Conservation (phyloP, 345 rosid species). For the Moricandia arvensis region DNA sequence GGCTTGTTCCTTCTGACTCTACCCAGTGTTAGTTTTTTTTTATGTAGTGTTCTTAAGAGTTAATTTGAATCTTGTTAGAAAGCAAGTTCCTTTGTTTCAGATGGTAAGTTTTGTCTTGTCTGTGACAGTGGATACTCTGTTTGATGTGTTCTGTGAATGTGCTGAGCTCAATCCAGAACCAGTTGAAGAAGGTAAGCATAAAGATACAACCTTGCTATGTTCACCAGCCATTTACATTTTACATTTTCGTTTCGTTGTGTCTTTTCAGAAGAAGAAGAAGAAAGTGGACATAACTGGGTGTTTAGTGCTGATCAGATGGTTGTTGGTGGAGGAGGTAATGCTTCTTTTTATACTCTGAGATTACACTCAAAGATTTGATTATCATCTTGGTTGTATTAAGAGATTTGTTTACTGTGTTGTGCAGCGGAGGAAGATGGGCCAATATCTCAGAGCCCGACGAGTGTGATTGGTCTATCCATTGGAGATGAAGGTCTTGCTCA, state of each 20-base stretch:
- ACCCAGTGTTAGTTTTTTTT: slow-evolving; percentile 53
- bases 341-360: background rate
- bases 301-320: slow-evolving; percentile 79
- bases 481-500: slow-evolving; percentile 69
- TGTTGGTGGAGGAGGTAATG: slow-evolving; percentile 50
- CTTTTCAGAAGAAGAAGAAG: slow-evolving; percentile 40
- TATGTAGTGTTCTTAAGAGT: background rate
- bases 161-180: slow-evolving; percentile 96
- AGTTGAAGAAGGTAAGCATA: slow-evolving; percentile 61
- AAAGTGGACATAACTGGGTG: slow-evolving; percentile 61
- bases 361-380: background rate
- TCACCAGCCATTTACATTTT: background rate
- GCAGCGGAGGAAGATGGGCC: slow-evolving; percentile 55
- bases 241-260: background rate
- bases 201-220: background rate
- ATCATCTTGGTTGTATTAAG: background rate
- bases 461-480: slow-evolving; percentile 77
- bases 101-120: background rate
- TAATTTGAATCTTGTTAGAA: no score
- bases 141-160: slow-evolving; percentile 82
- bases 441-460: slow-evolving; percentile 49
- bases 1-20: slow-evolving; percentile 89
- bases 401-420: background rate
- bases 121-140: slow-evolving; percentile 74
- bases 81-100: no score